Conservation (phyloP, 768 basidiomycete genomes). For the Ephemerocybe angulata region DNA sequence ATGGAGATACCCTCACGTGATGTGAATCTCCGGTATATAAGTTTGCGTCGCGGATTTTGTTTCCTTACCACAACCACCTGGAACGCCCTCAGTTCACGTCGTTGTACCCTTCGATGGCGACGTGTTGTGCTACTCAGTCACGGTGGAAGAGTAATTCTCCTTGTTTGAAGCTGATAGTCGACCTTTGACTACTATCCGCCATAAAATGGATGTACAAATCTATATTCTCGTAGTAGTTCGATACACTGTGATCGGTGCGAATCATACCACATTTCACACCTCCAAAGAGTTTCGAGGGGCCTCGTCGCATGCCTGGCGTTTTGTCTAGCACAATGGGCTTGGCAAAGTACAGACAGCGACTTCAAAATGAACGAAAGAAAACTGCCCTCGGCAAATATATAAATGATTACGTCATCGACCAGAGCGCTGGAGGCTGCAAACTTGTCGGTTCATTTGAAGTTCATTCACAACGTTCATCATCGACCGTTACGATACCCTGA, state of each 20-base stretch:
- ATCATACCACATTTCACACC: too few species aligned
- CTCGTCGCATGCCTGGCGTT: too few species aligned
- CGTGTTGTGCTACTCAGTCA: constrained; percentile 11
- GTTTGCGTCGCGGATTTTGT: neutral
- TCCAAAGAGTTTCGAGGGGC: too few species aligned
- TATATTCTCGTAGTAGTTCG: neutral
- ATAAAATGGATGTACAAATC: constrained; percentile 40
- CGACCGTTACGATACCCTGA: too few species aligned
- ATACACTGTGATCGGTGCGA: neutral
- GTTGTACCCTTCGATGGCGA: constrained; percentile 10
- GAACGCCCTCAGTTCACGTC: constrained; percentile 12
- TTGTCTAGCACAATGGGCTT: too few species aligned
- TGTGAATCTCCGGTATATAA: neutral
- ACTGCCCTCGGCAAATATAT: too few species aligned
- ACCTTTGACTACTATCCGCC: constrained; percentile 50
- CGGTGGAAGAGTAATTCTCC: constrained; percentile 40
- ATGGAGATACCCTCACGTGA: constrained; percentile 1
- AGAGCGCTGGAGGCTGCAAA: too few species aligned
- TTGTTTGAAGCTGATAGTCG: constrained; percentile 74
- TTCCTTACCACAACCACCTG: constrained; percentile 18
- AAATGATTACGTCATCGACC: too few species aligned
- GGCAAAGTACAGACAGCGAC: too few species aligned
- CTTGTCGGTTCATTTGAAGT: too few species aligned
- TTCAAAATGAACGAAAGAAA: too few species aligned
- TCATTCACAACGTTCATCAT: too few species aligned